A percentile compares a stretch with the other conserved stretches of the same genome.
phyloP scores from a whole-genome alignment of 495 filamentous ascomycete genomes.

The Penicillium paxilli region DNA sequence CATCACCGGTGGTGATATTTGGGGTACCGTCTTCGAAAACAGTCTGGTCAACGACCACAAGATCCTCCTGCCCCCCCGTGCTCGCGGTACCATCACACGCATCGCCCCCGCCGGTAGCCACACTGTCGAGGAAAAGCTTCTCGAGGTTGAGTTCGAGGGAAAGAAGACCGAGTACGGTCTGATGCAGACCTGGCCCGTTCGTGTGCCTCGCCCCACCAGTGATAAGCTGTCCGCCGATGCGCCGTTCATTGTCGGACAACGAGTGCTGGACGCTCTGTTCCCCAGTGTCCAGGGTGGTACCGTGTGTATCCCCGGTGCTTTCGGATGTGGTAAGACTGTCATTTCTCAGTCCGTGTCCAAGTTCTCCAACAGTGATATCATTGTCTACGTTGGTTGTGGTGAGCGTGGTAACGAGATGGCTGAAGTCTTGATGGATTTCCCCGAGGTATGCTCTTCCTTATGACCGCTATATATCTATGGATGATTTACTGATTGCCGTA shows the following conservation, averaged over 20 bases:
- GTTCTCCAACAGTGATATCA: constrained; percentile 99
- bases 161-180: constrained; percentile 89
- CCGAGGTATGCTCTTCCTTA: constrained; percentile 66
- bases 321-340: constrained; percentile 99
- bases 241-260: constrained; percentile 94
- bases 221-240: constrained; percentile 86
- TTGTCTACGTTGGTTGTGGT: constrained; percentile 97
- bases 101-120: constrained; percentile 89
- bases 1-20: constrained; percentile 93
- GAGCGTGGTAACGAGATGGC: constrained; percentile 99
- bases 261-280: constrained; percentile 96
- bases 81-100: constrained; percentile 85
- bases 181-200: constrained; percentile 99
- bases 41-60: constrained; percentile 92
- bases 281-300: constrained; percentile 96
- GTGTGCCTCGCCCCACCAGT: constrained; percentile 84
- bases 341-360: constrained; percentile 98
- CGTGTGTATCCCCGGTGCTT: constrained; percentile 96
- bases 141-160: constrained; percentile 96
- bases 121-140: constrained; percentile 89
- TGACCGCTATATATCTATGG: constrained; percentile 26
- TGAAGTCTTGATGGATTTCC: constrained; percentile 99
- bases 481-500: not conserved
- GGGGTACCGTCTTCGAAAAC: constrained; percentile 94
- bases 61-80: constrained; percentile 90